These are phyloP conservation scores for Hypoxylon sp. DNA, from an alignment of 2,329 filamentous ascomycete species.

Conservation along the genomic window DNA sequence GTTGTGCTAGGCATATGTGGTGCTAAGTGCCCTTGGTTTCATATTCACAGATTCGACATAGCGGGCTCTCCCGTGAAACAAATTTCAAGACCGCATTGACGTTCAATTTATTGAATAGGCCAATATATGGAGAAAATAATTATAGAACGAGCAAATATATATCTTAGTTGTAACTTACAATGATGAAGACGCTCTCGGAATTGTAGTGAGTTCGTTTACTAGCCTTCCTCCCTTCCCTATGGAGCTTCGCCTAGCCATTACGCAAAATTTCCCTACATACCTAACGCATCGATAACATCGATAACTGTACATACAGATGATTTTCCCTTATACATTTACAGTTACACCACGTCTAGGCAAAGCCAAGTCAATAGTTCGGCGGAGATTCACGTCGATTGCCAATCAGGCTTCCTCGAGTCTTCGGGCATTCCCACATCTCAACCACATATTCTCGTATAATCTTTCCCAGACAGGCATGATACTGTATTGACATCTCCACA, in stretches of 20 bases:
- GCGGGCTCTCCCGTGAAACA: slow-evolving; percentile 39
- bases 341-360: slow-evolving; percentile 10
- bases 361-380: slow-evolving; percentile 38
- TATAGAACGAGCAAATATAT: slow-evolving; percentile 3
- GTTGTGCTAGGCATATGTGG: slow-evolving; percentile 20
- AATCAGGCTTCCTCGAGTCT: slow-evolving; percentile 22
- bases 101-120: slow-evolving; percentile 10
- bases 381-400: slow-evolving; percentile 20
- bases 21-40: slow-evolving; percentile 30
- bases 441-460: slow-evolving; percentile 33
- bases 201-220: neutral
- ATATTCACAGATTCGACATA: slow-evolving; percentile 31
- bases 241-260: neutral
- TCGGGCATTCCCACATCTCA: slow-evolving; percentile 37
- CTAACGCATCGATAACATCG: neutral
- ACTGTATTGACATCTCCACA: slow-evolving; percentile 31
- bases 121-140: neutral
- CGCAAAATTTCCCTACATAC: neutral
- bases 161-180: slow-evolving; percentile 4
- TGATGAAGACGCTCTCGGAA: neutral
- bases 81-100: slow-evolving; percentile 34
- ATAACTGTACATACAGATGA: neutral
- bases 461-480: slow-evolving; percentile 9
- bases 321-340: slow-evolving; percentile 21
- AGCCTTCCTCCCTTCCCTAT: neutral